These are phyloP conservation scores for Lipomyces spencermartinsiae DNA, from an alignment of 805 yeast genomes.

Conservation along the genomic window DNA sequence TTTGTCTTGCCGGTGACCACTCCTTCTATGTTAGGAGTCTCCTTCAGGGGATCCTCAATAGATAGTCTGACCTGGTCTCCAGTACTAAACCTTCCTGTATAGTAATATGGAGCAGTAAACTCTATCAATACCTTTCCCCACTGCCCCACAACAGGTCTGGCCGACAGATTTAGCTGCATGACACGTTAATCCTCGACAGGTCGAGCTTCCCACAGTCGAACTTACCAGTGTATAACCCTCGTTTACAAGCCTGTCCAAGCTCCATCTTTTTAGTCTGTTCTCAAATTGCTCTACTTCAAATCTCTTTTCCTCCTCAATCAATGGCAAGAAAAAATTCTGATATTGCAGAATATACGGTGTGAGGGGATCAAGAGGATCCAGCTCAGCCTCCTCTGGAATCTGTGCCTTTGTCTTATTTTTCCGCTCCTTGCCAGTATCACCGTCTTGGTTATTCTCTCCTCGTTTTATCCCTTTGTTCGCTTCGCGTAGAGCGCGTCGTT, in stretches of 20 bases:
- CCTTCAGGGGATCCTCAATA: not conserved
- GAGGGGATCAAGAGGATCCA: conserved; percentile 6
- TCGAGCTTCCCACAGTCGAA: not conserved
- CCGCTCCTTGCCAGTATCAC: conserved; percentile 7
- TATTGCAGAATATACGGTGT: not conserved
- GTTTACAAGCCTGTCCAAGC: not conserved
- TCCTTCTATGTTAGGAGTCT: conserved; percentile 3
- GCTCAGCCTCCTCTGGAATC: not conserved
- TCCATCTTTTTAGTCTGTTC: not conserved
- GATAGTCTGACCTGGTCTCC: conserved; percentile 4
- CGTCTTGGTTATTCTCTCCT: not conserved
- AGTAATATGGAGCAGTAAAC: not conserved
- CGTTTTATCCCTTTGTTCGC: conserved; percentile 6
- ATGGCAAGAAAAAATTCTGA: conserved; percentile 2
- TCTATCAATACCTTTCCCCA: not conserved
- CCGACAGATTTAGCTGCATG: not conserved
- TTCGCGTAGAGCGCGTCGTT: not conserved
- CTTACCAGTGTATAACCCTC: conserved; percentile 1
- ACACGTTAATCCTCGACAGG: not conserved
- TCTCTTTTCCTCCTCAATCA: conserved; percentile 6
- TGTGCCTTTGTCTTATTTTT: not conserved
- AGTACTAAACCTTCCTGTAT: not conserved
- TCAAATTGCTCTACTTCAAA: not conserved
- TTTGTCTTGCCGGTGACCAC: not conserved
- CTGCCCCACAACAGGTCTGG: not conserved